Conservation (phyloP, 2,329 filamentous ascomycete genomes). For the Penicillium sp. region DNA sequence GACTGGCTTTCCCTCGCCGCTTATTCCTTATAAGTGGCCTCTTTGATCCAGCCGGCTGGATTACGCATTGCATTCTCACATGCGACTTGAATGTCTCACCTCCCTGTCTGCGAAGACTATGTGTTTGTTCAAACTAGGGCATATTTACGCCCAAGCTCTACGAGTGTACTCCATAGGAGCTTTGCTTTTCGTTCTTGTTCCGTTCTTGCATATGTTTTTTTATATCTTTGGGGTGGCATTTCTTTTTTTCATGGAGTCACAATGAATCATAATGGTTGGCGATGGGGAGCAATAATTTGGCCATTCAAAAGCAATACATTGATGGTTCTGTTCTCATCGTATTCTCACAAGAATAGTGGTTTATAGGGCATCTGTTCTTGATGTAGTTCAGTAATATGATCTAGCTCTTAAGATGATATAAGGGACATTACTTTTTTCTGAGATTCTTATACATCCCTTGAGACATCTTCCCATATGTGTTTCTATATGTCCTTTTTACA, state of each 20-base stretch:
- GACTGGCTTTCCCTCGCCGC: not conserved
- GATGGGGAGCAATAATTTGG: constrained; percentile 12
- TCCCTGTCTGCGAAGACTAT: not conserved
- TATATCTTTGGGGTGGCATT: constrained; percentile 6
- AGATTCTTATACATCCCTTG: too few relatives aligned
- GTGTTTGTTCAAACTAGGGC: not conserved
- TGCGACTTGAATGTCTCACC: not conserved
- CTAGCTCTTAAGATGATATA: not conserved
- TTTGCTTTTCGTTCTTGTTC: constrained; percentile 3
- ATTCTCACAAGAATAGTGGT: not conserved
- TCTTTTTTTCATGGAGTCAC: constrained; percentile 7
- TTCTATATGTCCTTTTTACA: not conserved
- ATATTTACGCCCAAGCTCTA: not conserved
- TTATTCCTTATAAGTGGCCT: not conserved
- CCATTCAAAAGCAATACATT: constrained; percentile 2
- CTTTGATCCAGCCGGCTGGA: constrained; percentile 1
- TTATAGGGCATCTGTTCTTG: not conserved
- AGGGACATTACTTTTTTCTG: too few relatives aligned
- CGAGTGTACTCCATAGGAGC: not conserved
- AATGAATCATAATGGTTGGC: constrained; percentile 18
- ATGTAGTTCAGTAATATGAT: not conserved
- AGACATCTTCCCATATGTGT: not conserved
- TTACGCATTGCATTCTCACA: not conserved
- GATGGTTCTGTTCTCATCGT: not conserved
- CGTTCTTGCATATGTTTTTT: constrained; percentile 9